Conservation (phyloP, 192 early-diverging fungal species). For the Coemansia reversa region DNA sequence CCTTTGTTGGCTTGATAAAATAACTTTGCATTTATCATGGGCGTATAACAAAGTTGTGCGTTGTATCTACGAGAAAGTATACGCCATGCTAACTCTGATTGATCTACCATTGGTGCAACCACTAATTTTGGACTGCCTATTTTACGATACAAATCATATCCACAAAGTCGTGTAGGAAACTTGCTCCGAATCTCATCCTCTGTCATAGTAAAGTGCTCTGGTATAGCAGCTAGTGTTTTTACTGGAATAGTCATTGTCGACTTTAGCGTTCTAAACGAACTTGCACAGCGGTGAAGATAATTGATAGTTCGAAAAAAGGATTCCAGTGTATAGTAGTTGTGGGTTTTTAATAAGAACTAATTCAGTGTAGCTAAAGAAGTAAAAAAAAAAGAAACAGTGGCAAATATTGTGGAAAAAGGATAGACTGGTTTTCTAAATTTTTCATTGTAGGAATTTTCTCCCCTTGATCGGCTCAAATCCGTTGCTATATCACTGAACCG, state of each 20-base stretch:
- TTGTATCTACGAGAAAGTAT: constrained; percentile 83
- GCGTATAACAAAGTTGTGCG: constrained; percentile 91
- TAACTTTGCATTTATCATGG: constrained; percentile 93
- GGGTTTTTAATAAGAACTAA: too few relatives aligned
- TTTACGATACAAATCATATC: constrained; percentile 77
- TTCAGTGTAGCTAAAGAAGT: not conserved
- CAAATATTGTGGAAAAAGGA: not conserved
- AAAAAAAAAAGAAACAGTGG: not conserved
- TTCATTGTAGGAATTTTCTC: not conserved
- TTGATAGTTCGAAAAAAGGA: not conserved
- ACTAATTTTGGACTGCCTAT: constrained; percentile 75
- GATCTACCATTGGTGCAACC: constrained; percentile 97
- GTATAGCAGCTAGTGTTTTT: not conserved
- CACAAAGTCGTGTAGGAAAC: constrained; percentile 61
- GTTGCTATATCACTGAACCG: not conserved
- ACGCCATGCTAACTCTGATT: constrained; percentile 94
- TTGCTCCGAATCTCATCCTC: constrained; percentile 51
- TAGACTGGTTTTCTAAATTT: not conserved
- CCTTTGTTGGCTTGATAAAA: constrained; percentile 68
- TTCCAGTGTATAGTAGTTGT: not conserved
- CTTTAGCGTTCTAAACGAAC: not conserved
- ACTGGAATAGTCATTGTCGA: not conserved
- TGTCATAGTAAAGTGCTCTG: constrained; percentile 70
- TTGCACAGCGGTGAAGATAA: not conserved
- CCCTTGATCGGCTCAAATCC: not conserved